Conservation (phyloP, 495 filamentous ascomycete genomes). For the Penicillium odoratum region DNA sequence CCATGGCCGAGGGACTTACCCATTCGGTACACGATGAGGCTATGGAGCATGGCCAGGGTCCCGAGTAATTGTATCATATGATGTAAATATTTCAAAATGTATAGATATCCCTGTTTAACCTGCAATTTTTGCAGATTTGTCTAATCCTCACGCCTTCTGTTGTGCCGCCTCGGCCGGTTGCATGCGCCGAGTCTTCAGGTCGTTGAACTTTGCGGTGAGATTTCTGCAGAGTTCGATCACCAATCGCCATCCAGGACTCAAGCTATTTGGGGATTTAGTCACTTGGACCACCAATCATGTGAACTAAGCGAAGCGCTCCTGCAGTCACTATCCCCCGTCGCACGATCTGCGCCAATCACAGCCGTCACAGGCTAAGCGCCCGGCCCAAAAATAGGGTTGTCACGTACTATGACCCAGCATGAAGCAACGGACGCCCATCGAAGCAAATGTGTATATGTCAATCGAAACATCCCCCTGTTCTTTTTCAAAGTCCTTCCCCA, state of each 20-base stretch:
- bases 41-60: constrained; percentile 16
- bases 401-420: constrained; percentile 21
- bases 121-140: neutral
- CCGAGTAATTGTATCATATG: constrained; percentile 28
- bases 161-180: constrained; percentile 8
- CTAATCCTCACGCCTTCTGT: neutral
- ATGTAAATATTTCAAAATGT: constrained; percentile 29
- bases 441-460: constrained; percentile 26
- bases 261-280: neutral
- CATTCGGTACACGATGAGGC: constrained; percentile 36
- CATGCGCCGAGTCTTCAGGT: constrained; percentile 13
- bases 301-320: constrained; percentile 19
- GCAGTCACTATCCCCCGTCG: constrained; percentile 19
- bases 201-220: constrained; percentile 19
- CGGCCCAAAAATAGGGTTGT: constrained; percentile 25
- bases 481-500: constrained; percentile 1
- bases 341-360: constrained; percentile 26
- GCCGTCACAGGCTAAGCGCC: constrained; percentile 22
- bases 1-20: constrained; percentile 67
- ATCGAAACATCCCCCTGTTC: constrained; percentile 20
- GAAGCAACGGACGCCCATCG: constrained; percentile 1
- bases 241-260: constrained; percentile 12
- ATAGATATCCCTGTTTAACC: constrained; percentile 17
- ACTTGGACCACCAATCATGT: constrained; percentile 17
- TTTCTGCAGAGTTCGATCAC: constrained; percentile 12